Conservation (phyloP, 305 asterid species). For the Fraxinus dipetala region DNA sequence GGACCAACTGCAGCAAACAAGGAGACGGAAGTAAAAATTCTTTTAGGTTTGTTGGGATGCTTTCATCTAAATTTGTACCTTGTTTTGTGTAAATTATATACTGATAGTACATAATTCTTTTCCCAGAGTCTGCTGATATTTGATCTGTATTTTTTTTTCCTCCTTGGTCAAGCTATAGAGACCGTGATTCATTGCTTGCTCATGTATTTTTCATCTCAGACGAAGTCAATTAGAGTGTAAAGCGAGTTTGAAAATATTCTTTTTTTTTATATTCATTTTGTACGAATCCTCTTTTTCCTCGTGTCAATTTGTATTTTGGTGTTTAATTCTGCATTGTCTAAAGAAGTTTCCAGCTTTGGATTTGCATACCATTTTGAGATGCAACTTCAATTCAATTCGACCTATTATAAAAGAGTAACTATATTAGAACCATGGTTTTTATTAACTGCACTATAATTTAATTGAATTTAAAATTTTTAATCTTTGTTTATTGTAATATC, state of each 20-base stretch:
- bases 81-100: constrained; percentile 51
- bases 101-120: constrained; percentile 44
- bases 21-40: constrained; percentile 22
- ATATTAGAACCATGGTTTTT: background rate
- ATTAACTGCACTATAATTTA: background rate
- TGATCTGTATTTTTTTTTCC: constrained; percentile 36
- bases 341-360: background rate
- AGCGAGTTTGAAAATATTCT: background rate
- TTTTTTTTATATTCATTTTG: background rate
- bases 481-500: background rate
- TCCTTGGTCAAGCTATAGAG: constrained; percentile 34
- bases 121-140: constrained; percentile 26
- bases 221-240: background rate
- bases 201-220: constrained; percentile 19
- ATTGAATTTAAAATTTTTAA: too few relatives aligned
- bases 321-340: background rate
- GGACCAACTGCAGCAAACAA: constrained; percentile 29
- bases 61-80: constrained; percentile 25
- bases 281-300: background rate
- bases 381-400: background rate
- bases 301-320: background rate
- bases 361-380: background rate
- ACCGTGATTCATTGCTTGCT: constrained; percentile 31
- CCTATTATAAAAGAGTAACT: background rate
- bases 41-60: constrained; percentile 30